These are phyloP conservation scores for Tylopilus felleus DNA, from an alignment of 768 basidiomycete genomes.

Conservation along the genomic window DNA sequence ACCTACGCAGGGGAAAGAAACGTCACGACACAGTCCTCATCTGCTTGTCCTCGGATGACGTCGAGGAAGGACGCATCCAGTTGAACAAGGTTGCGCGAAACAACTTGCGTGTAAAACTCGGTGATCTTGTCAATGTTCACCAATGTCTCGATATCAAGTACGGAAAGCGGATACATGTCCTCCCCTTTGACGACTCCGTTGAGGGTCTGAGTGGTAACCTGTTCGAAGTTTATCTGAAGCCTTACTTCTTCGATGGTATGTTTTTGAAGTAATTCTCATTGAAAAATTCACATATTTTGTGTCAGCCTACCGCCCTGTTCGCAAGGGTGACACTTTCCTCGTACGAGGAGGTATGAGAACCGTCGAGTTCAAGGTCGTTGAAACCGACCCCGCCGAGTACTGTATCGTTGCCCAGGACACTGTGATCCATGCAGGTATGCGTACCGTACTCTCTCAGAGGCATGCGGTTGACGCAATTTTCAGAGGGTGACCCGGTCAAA, in stretches of 20 bases:
- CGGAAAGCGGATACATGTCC: conserved; percentile 93
- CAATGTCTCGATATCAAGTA: conserved; percentile 98
- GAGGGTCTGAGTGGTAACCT: conserved; percentile 98
- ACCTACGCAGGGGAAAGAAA: conserved; percentile 79
- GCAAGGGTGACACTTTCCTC: conserved; percentile 98
- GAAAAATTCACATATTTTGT: conserved; percentile 5
- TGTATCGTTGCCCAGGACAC: conserved; percentile 99
- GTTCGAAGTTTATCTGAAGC: conserved; percentile 98
- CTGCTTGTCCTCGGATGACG: conserved; percentile 91
- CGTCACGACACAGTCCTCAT: conserved; percentile 97
- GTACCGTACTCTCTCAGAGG: not conserved
- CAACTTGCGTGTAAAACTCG: conserved; percentile 96
- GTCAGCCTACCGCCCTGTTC: conserved; percentile 86
- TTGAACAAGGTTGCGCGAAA: conserved; percentile 99
- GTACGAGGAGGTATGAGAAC: conserved; percentile 98
- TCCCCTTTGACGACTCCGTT: conserved; percentile 97
- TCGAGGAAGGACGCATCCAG: conserved; percentile 97
- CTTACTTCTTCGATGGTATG: conserved; percentile 95
- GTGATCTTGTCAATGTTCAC: conserved; percentile 94
- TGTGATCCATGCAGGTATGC: conserved; percentile 83
- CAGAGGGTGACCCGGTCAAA: conserved; percentile 98
- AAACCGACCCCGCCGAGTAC: conserved; percentile 96
- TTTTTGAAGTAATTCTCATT: not conserved
- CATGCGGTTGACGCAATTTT: conserved; percentile 7
- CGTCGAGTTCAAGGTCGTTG: conserved; percentile 98